These are phyloP conservation scores for Roridomyces roridus DNA, from an alignment of 768 basidiomycete species.

Conservation along the genomic window DNA sequence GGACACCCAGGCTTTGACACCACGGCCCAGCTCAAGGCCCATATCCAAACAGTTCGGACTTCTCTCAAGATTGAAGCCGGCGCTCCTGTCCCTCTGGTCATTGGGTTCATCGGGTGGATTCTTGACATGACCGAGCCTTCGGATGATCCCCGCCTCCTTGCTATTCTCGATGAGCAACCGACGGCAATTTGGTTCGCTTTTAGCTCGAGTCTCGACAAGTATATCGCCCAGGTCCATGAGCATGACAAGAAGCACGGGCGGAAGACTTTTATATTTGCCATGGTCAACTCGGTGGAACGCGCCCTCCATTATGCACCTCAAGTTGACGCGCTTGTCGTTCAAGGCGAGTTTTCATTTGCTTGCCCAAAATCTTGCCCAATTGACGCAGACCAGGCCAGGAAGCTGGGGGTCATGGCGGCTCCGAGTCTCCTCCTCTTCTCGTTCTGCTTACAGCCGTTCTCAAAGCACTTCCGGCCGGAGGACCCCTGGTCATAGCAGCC, in stretches of 20 bases:
- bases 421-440: neutral
- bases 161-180: constrained; percentile 52
- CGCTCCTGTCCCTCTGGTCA: constrained; percentile 55
- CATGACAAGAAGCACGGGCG: constrained; percentile 39
- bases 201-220: constrained; percentile 45
- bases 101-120: constrained; percentile 65
- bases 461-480: constrained; percentile 6
- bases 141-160: constrained; percentile 43
- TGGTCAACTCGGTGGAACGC: constrained; percentile 49
- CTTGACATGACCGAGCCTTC: constrained; percentile 49
- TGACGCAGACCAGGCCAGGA: constrained; percentile 46
- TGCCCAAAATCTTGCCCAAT: neutral
- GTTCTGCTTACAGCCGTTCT: neutral
- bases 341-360: constrained; percentile 42
- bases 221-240: constrained; percentile 50
- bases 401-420: constrained; percentile 52
- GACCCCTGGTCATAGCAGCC: constrained; percentile 57
- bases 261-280: constrained; percentile 43
- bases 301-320: constrained; percentile 48
- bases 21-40: constrained; percentile 40
- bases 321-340: constrained; percentile 60
- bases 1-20: constrained; percentile 42
- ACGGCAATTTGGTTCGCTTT: constrained; percentile 62
- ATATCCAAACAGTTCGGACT: constrained; percentile 46
- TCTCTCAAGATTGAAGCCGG: constrained; percentile 35